Evolutionary conservation across 345 rosid genomes (phyloP).

Genomic region (Lenwebbia sp.): DNA sequence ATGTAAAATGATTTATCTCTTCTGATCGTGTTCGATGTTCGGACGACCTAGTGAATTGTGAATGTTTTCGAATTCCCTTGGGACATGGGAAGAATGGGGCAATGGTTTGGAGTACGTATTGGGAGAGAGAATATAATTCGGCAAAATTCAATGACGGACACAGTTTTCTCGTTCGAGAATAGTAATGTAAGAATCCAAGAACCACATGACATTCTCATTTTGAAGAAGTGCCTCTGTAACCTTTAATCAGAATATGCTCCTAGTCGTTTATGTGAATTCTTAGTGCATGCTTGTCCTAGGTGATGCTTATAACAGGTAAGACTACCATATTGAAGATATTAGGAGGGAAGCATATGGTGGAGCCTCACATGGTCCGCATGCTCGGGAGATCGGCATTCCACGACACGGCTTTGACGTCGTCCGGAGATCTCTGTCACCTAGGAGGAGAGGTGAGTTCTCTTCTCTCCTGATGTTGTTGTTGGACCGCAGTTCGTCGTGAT

Average conservation of each 20-base stretch:
- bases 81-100: not conserved
- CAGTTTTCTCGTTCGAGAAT: not conserved
- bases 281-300: not conserved
- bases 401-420: conserved; percentile 67
- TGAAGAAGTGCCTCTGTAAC: not conserved
- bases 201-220: not conserved
- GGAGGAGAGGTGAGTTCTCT: conserved; percentile 73
- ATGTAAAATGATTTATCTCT: not conserved
- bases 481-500: not conserved
- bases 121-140: not conserved
- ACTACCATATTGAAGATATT: conserved; percentile 84
- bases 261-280: not conserved
- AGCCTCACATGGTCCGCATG: conserved; percentile 81
- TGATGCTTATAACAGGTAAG: conserved; percentile 35
- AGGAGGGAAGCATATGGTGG: conserved; percentile 98
- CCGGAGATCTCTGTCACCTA: conserved; percentile 87
- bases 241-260: not conserved
- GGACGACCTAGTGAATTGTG: not conserved
- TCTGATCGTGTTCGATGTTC: not conserved
- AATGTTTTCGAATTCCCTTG: not conserved
- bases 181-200: not conserved
- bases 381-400: conserved; percentile 88
- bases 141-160: not conserved
- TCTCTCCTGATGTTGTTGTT: not conserved
- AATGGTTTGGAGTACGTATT: not conserved